Conservation (phyloP, 192 early-diverging fungal species). For the Cetraspora pellucida region DNA sequence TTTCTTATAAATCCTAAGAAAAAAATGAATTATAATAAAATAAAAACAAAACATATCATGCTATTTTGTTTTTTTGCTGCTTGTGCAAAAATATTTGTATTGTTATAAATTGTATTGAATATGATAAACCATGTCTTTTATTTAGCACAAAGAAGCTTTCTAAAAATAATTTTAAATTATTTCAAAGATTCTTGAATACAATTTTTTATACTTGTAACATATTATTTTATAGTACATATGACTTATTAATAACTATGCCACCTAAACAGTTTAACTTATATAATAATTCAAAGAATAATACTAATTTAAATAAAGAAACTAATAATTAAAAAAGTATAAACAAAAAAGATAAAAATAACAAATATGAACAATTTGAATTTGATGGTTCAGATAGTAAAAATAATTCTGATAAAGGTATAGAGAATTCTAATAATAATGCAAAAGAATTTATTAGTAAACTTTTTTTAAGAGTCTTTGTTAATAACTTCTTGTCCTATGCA, state of each 20-base stretch:
- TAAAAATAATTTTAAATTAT: not conserved
- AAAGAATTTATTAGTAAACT: too few species aligned
- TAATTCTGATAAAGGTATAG: too few species aligned
- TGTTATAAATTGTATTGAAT: not conserved
- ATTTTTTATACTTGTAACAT: not conserved
- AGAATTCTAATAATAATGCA: too few species aligned
- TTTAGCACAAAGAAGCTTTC: constrained; percentile 2
- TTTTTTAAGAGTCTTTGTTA: too few species aligned
- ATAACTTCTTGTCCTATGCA: too few species aligned
- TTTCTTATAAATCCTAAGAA: not conserved
- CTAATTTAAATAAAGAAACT: not conserved
- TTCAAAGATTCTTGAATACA: not conserved
- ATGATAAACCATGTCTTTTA: not conserved
- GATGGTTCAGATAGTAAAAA: too few species aligned
- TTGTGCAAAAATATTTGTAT: constrained; percentile 2
- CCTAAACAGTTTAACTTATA: too few species aligned
- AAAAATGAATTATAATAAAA: not conserved
- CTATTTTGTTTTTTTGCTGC: too few species aligned
- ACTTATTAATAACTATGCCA: not conserved
- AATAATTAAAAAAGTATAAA: not conserved
- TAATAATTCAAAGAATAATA: not conserved
- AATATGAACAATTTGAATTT: too few species aligned
- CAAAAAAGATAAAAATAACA: too few species aligned
- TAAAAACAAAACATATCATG: too few species aligned
- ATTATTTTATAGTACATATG: not conserved